Evolutionary conservation across 257 asterid species (phyloP).

Genomic region (Salvia miltiorrhiza): DNA sequence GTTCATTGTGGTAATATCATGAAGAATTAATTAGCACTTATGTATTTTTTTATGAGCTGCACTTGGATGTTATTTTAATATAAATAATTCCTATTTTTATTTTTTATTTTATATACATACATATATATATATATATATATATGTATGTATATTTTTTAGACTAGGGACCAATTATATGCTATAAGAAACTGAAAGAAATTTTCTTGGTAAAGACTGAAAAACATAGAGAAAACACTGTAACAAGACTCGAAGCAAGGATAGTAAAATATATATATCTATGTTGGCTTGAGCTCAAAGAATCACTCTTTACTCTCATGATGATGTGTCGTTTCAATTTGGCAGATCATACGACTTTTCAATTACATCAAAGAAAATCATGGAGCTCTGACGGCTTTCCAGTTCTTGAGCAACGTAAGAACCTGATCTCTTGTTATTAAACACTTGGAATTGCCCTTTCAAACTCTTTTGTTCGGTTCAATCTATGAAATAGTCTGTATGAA

Average conservation of each 20-base stretch:
- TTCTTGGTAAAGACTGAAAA: neutral
- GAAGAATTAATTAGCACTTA: neutral
- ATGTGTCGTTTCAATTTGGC: constrained; percentile 34
- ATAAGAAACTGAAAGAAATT: neutral
- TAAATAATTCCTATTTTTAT: neutral
- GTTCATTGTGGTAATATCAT: neutral
- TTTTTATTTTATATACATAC: neutral
- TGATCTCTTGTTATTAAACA: constrained; percentile 18
- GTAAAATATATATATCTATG: neutral
- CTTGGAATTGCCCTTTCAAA: neutral
- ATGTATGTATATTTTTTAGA: no score
- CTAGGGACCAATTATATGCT: neutral
- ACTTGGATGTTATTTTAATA: neutral
- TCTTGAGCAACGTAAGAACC: constrained; percentile 79
- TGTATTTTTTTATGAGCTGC: neutral
- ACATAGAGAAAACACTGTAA: neutral
- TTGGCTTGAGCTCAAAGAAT: constrained; percentile 9
- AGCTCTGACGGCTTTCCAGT: constrained; percentile 72
- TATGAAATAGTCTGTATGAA: neutral
- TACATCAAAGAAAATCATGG: constrained; percentile 87
- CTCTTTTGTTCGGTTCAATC: neutral
- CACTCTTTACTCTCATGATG: constrained; percentile 26
- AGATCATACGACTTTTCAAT: constrained; percentile 83
- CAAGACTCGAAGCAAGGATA: neutral
- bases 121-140: no score